Evolutionary conservation across 495 filamentous ascomycete species (phyloP).

Genomic region (Bacidia rubella): DNA sequence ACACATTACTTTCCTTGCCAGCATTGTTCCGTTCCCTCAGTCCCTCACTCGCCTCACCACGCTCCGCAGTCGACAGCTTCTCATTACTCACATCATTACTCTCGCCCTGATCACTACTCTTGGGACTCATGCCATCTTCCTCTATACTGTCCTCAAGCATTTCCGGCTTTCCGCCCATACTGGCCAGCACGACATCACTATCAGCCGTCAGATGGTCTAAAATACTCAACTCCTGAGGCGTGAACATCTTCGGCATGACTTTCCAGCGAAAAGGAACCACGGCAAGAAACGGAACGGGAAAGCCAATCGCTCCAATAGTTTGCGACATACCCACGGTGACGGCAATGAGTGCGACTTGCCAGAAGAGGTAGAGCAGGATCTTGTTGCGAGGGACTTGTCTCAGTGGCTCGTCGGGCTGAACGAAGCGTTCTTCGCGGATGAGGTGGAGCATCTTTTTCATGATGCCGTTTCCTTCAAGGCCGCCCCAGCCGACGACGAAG

Average conservation of each 20-base stretch:
- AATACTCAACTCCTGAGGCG: constrained; percentile 23
- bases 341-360: constrained; percentile 24
- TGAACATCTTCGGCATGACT: constrained; percentile 26
- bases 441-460: constrained; percentile 27
- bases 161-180: constrained; percentile 22
- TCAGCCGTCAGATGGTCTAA: constrained; percentile 28
- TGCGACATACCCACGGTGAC: constrained; percentile 29
- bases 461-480: constrained; percentile 25
- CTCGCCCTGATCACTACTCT: neutral
- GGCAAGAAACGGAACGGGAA: constrained; percentile 31
- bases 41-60: constrained; percentile 3
- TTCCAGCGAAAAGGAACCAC: constrained; percentile 28
- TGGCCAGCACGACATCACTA: constrained; percentile 19
- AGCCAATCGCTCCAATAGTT: constrained; percentile 31
- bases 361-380: constrained; percentile 23
- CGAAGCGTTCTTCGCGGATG: constrained; percentile 21
- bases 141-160: constrained; percentile 15
- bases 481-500: constrained; percentile 29
- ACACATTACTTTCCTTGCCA: too few relatives aligned
- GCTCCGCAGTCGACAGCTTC: constrained; percentile 4
- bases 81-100: neutral
- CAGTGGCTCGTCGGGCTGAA: constrained; percentile 23
- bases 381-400: constrained; percentile 18
- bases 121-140: neutral
- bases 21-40: neutral